Conservation (phyloP, 2,329 filamentous ascomycete species). For the Aspergillus pseudotamarii region DNA sequence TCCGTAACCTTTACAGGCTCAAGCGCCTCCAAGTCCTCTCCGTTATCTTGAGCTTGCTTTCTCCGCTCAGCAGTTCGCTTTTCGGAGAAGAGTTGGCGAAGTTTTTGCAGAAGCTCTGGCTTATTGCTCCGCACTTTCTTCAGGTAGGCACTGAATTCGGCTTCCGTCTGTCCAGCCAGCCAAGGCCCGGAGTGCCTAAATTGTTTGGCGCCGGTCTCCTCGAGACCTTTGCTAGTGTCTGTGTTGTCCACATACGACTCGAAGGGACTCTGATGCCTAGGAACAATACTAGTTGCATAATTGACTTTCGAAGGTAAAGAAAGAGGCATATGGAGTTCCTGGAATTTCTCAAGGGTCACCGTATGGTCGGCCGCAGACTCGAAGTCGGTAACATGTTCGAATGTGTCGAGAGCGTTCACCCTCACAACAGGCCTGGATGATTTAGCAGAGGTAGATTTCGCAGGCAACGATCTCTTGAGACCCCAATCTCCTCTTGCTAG, state of each 20-base stretch:
- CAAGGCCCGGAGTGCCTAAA: slow-evolving; percentile 64
- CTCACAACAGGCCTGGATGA: slow-evolving; percentile 73
- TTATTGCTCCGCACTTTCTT: slow-evolving; percentile 47
- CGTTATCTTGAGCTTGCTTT: slow-evolving; percentile 45
- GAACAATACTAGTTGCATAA: slow-evolving; percentile 31
- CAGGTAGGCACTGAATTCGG: slow-evolving; percentile 58
- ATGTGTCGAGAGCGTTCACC: slow-evolving; percentile 77
- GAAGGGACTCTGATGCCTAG: slow-evolving; percentile 43
- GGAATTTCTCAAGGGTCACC: slow-evolving; percentile 80
- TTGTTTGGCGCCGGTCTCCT: slow-evolving; percentile 42
- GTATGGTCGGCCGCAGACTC: slow-evolving; percentile 79
- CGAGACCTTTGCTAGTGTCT: slow-evolving; percentile 34
- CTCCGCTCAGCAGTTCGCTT: slow-evolving; percentile 39
- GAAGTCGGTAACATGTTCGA: slow-evolving; percentile 89
- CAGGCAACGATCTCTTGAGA: slow-evolving; percentile 79
- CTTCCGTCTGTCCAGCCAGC: slow-evolving; percentile 57
- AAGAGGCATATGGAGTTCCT: slow-evolving; percentile 76
- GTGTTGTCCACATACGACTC: slow-evolving; percentile 51
- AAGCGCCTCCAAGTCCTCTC: slow-evolving; percentile 37
- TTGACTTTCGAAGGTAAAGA: slow-evolving; percentile 50
- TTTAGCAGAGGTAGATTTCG: slow-evolving; percentile 71
- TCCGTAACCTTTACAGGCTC: slow-evolving; percentile 39
- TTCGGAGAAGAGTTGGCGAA: slow-evolving; percentile 37
- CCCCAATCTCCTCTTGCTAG: slow-evolving; percentile 86
- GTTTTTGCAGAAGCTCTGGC: slow-evolving; percentile 41